Evolutionary conservation across 2,329 filamentous ascomycete species (phyloP).

Genomic region (Colletotrichum karsti): DNA sequence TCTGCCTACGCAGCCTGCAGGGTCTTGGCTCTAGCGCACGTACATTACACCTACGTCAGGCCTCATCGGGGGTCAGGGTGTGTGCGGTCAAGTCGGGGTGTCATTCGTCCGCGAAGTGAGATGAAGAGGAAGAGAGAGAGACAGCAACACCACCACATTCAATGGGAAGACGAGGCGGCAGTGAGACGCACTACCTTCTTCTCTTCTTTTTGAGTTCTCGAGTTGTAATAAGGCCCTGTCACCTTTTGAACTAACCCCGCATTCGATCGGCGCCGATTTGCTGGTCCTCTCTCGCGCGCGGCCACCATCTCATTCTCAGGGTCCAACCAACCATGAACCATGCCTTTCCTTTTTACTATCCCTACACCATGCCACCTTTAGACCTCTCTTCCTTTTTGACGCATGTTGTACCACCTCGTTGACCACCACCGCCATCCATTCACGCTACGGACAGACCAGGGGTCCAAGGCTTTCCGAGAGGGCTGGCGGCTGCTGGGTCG

Average conservation of each 20-base stretch:
- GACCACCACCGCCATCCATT: background rate
- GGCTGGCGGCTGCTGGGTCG: background rate
- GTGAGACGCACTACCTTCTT: background rate
- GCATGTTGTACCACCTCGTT: background rate
- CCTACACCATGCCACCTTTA: slow-evolving; percentile 9
- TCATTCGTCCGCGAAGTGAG: slow-evolving; percentile 11
- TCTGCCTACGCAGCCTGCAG: background rate
- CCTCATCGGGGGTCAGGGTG: background rate
- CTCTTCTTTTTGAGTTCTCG: slow-evolving; percentile 1
- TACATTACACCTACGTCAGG: slow-evolving; percentile 24
- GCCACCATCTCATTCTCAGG: slow-evolving; percentile 23
- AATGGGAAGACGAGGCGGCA: background rate
- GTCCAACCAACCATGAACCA: slow-evolving; percentile 27
- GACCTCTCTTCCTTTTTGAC: background rate
- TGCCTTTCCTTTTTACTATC: background rate
- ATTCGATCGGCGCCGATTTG: slow-evolving; percentile 20
- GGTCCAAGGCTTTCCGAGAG: slow-evolving; percentile 21
- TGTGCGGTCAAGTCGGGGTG: background rate
- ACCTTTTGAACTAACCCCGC: slow-evolving; percentile 21
- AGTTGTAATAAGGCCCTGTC: slow-evolving; percentile 28
- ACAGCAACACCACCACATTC: background rate
- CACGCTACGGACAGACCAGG: slow-evolving; percentile 18
- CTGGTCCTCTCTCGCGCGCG: slow-evolving; percentile 15
- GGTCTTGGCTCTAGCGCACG: slow-evolving; percentile 1
- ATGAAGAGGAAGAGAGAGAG: background rate